A percentile compares a stretch with the other conserved stretches of the same genome.
Evolutionary conservation across 2,329 filamentous ascomycete species (phyloP).

Genomic region (Ambrosiella xylebori): DNA sequence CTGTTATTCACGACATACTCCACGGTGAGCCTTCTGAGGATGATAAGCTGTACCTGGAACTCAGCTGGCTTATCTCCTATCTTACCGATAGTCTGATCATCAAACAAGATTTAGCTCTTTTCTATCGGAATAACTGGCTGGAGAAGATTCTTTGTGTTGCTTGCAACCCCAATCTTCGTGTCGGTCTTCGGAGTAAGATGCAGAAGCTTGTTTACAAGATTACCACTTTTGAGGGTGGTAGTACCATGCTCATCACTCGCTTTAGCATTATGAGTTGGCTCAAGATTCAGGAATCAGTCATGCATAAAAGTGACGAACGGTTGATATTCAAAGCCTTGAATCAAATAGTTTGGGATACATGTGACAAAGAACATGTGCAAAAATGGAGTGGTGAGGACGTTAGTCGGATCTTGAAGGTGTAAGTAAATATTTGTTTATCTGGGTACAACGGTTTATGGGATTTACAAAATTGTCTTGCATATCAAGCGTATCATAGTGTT

Average conservation of each 20-base stretch:
- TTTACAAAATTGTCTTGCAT: background rate
- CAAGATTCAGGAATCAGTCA: slow-evolving; percentile 7
- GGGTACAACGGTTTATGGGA: background rate
- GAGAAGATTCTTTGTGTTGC: slow-evolving; percentile 58
- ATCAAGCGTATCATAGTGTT: background rate
- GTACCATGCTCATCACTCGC: slow-evolving; percentile 64
- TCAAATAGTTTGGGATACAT: slow-evolving; percentile 42
- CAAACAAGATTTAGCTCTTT: slow-evolving; percentile 39
- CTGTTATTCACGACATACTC: slow-evolving; percentile 48
- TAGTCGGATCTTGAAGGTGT: slow-evolving; percentile 3
- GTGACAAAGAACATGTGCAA: slow-evolving; percentile 34
- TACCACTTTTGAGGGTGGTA: slow-evolving; percentile 50
- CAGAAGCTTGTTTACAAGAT: slow-evolving; percentile 48
- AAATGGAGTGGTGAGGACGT: slow-evolving; percentile 13
- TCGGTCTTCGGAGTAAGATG: slow-evolving; percentile 41
- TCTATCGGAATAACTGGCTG: slow-evolving; percentile 48
- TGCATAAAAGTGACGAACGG: slow-evolving; percentile 32
- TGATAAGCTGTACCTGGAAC: slow-evolving; percentile 54
- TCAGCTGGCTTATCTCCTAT: slow-evolving; percentile 57
- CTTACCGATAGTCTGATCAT: slow-evolving; percentile 50
- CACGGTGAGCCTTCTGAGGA: slow-evolving; percentile 53
- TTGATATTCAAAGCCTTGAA: slow-evolving; percentile 37
- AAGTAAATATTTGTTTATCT: background rate
- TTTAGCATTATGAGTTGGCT: slow-evolving; percentile 63
- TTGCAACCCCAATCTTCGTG: slow-evolving; percentile 45